These are phyloP conservation scores for Onygenales sp. DNA, from an alignment of 2,329 filamentous ascomycete genomes.

Conservation along the genomic window DNA sequence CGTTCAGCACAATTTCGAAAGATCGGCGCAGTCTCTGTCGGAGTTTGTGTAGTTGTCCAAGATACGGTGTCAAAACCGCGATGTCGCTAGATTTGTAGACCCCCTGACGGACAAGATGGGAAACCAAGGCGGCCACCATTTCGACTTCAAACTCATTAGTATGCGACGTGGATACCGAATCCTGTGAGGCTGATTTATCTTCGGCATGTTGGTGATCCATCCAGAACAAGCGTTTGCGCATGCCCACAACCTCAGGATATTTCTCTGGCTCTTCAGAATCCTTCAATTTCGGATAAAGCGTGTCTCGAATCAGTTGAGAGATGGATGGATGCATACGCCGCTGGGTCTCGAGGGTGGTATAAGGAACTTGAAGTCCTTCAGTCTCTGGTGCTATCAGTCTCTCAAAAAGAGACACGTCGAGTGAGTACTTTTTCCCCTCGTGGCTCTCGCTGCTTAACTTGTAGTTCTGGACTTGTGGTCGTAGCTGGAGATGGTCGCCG, in stretches of 20 bases:
- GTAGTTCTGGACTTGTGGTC: slow-evolving; percentile 22
- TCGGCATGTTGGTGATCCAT: slow-evolving; percentile 16
- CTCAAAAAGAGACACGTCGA: slow-evolving; percentile 56
- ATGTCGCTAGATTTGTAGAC: slow-evolving; percentile 19
- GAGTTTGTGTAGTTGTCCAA: slow-evolving; percentile 19
- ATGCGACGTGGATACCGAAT: slow-evolving; percentile 14
- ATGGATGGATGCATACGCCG: slow-evolving; percentile 23
- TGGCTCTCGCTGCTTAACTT: slow-evolving; percentile 43
- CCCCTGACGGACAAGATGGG: slow-evolving; percentile 17
- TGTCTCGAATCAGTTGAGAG: slow-evolving; percentile 16
- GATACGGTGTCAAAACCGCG: slow-evolving; percentile 22
- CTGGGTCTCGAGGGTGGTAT: slow-evolving; percentile 16
- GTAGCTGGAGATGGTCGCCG: slow-evolving; percentile 26
- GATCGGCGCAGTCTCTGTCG: neutral
- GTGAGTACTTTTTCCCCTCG: slow-evolving; percentile 39
- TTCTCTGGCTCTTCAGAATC: slow-evolving; percentile 10
- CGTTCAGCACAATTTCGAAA: slow-evolving; percentile 17
- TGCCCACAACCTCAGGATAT: slow-evolving; percentile 12
- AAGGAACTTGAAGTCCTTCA: slow-evolving; percentile 12
- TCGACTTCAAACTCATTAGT: slow-evolving; percentile 18
- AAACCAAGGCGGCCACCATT: slow-evolving; percentile 18
- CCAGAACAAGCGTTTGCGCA: slow-evolving; percentile 20
- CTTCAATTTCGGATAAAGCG: slow-evolving; percentile 18
- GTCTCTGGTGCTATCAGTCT: slow-evolving; percentile 30
- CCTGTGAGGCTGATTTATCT: slow-evolving; percentile 10